Evolutionary conservation across 2,329 filamentous ascomycete genomes (phyloP).

Genomic region (Neopestalotiopsis sp.): DNA sequence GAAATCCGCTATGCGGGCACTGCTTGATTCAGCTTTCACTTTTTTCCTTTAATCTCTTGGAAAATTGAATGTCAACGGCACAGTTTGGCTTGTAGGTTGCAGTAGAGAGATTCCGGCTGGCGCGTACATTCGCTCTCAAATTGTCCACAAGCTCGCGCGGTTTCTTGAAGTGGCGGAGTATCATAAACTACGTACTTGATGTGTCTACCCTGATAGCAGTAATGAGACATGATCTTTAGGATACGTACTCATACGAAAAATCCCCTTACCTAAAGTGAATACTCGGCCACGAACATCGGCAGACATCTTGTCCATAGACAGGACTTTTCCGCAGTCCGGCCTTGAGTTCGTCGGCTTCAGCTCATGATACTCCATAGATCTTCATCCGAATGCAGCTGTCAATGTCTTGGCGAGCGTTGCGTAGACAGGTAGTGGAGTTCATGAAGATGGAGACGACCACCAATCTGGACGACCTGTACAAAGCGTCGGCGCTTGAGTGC

Average conservation of each 20-base stretch:
- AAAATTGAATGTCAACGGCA: too few relatives aligned
- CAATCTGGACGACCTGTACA: background rate
- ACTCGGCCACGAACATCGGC: background rate
- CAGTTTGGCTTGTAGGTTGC: too few relatives aligned
- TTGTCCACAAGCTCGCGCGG: too few relatives aligned
- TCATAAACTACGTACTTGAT: too few relatives aligned
- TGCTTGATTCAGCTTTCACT: too few relatives aligned
- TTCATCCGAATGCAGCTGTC: background rate
- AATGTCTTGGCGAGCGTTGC: background rate
- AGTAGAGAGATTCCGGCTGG: too few relatives aligned
- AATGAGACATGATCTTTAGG: background rate
- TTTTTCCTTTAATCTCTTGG: too few relatives aligned
- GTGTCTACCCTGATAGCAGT: too few relatives aligned
- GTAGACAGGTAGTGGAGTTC: background rate
- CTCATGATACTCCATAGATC: background rate
- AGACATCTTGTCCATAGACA: background rate
- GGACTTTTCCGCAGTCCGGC: background rate
- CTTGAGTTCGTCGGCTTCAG: background rate
- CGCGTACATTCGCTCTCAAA: too few relatives aligned
- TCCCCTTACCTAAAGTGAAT: background rate
- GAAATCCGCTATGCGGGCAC: too few relatives aligned
- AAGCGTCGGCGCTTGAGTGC: background rate
- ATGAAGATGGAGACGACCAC: background rate
- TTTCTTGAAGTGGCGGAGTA: too few relatives aligned
- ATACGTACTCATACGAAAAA: background rate